phyloP scores from a whole-genome alignment of 257 asterid species.

The Capsicum chinense region DNA sequence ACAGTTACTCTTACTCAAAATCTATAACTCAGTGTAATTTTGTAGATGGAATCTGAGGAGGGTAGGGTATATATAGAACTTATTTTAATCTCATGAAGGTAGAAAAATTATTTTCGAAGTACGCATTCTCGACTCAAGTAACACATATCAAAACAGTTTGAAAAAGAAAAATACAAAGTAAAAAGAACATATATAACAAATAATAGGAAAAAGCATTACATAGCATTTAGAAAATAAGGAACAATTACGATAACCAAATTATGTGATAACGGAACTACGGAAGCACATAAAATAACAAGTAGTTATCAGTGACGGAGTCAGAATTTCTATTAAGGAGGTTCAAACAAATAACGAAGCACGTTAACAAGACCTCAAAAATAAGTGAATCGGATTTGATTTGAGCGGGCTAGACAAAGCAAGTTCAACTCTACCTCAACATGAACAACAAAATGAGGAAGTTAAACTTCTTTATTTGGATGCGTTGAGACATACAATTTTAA shows the following conservation, averaged over 20 bases:
- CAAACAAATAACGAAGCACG: too few relatives aligned
- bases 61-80: rapidly evolving
- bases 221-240: background rate
- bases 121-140: background rate
- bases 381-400: too few relatives aligned
- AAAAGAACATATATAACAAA: background rate
- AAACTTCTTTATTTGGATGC: too few relatives aligned
- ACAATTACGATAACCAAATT: background rate
- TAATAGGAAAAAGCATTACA: background rate
- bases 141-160: background rate
- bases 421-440: too few relatives aligned
- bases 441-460: too few relatives aligned
- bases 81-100: rapidly evolving
- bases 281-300: too few relatives aligned
- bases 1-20: background rate
- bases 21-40: background rate
- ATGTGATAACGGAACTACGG: too few relatives aligned
- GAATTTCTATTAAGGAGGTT: too few relatives aligned
- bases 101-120: background rate
- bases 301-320: too few relatives aligned
- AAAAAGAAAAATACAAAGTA: background rate
- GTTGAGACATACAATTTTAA: too few relatives aligned
- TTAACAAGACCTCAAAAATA: too few relatives aligned
- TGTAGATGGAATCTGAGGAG: rapidly evolving
- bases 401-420: too few relatives aligned